A percentile compares a stretch with the other conserved stretches of the same genome.
Evolutionary conservation across 2,329 filamentous ascomycete species (phyloP).

Genomic region (Colletotrichum abscissum): DNA sequence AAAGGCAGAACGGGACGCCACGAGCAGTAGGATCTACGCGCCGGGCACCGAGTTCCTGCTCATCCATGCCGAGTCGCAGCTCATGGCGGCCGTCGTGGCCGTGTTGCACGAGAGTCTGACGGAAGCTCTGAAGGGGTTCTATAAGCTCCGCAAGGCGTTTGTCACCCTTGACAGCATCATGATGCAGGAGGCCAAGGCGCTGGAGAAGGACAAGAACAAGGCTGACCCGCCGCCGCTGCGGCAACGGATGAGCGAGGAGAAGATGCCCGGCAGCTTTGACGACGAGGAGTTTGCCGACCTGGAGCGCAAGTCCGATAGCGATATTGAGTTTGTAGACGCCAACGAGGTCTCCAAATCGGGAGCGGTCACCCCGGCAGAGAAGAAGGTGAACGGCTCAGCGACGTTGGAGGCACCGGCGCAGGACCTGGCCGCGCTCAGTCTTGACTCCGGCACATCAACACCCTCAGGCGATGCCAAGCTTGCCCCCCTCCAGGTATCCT

Average conservation of each 20-base stretch:
- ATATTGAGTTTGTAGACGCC: constrained; percentile 67
- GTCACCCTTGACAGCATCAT: constrained; percentile 83
- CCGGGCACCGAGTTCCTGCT: constrained; percentile 89
- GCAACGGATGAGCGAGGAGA: constrained; percentile 40
- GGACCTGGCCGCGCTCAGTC: constrained; percentile 18
- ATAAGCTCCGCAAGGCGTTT: constrained; percentile 91
- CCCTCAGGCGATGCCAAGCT: constrained; percentile 24
- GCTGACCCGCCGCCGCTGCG: constrained; percentile 34
- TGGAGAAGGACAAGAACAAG: constrained; percentile 41
- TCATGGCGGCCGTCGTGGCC: constrained; percentile 89
- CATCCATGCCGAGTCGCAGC: constrained; percentile 84
- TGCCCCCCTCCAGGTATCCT: constrained; percentile 27
- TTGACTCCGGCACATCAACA: constrained; percentile 31
- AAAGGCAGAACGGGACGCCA: constrained; percentile 65
- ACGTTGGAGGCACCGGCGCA: constrained; percentile 1
- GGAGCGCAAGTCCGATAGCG: constrained; percentile 47
- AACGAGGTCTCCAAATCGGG: constrained; percentile 57
- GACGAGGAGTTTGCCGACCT: constrained; percentile 47
- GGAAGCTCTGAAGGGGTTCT: constrained; percentile 91
- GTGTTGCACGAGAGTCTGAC: constrained; percentile 94
- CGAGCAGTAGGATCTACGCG: constrained; percentile 70
- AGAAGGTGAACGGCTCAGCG: constrained; percentile 47
- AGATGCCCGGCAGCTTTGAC: constrained; percentile 52
- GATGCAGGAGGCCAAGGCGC: constrained; percentile 72
- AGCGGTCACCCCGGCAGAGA: constrained; percentile 58